Evolutionary conservation across 2,329 filamentous ascomycete species (phyloP), one percentile per base, ranked within the genome.

Genomic region (Daldinia sp.): DNA sequence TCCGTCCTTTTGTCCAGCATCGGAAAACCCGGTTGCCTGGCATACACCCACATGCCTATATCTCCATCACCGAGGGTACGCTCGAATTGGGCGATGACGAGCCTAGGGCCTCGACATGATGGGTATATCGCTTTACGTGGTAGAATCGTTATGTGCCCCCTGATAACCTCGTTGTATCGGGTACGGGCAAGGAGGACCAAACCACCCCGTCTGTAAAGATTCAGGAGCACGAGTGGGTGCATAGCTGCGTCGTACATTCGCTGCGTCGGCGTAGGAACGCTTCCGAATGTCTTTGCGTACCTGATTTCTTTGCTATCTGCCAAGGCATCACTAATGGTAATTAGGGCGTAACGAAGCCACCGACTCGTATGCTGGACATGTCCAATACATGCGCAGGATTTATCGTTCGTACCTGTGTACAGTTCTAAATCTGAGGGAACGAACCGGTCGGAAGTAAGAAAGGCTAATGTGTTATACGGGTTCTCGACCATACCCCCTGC

Each of bases 1-100:
- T 17, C 13, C 21, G 32, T 17, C n/a, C 9, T 8, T 9, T 7
- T n/a, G 32, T 57, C 25, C 15, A 1, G 13, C 27, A 10, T 25
- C 35, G 4, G 1, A 5, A 3, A 25, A 7, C 29, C 29, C 3
- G 19, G 39, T 7, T 37, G 55, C 23, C 35, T 35, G 13, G 51
- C 49, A 21, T 64, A 64, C 58, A 64, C 57, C 62, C 62, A 64
- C 49, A 50, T 61, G 21, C 62, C 62, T 1, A 17, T 43, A 7
- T 64, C 62, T 3, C 54, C 10, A 25, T 17, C 3, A 10, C 3
- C 15, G 1, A 39, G 25, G 17, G 37, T 3, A 1, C 19, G 2
- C 11, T 30, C 51, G 49, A 64, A 64, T 15, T 23, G 6, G 1
- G 62, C 62, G 2, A 41, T 11, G 15, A 61, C 51, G 11, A 57